Conservation (phyloP, 1,284 basidiomycete genomes). For the Trametes polyzona region DNA sequence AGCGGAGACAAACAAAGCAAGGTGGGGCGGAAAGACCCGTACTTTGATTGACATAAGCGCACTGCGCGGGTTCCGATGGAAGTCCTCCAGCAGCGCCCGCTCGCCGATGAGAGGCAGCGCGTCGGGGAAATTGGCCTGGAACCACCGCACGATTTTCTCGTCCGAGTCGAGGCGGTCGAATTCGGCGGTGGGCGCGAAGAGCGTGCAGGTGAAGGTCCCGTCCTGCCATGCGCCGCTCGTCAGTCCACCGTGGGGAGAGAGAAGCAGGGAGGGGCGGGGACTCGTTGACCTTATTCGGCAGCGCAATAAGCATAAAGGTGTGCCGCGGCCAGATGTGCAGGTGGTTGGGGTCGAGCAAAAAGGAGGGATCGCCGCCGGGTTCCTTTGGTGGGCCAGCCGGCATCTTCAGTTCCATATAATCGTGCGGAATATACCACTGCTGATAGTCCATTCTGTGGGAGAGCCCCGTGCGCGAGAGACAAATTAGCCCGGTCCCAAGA, state of each 20-base stretch:
- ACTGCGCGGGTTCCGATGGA: constrained; percentile 83
- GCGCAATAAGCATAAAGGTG: constrained; percentile 98
- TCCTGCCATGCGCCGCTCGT: constrained; percentile 53
- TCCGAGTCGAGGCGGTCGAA: constrained; percentile 70
- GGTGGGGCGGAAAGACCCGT: constrained; percentile 34
- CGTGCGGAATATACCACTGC: constrained; percentile 93
- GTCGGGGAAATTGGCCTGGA: constrained; percentile 85
- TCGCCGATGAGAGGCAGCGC: constrained; percentile 86
- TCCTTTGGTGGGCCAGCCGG: constrained; percentile 67
- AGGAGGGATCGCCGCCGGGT: constrained; percentile 63
- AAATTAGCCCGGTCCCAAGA: constrained; percentile 21
- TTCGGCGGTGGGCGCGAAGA: constrained; percentile 88
- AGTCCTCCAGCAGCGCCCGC: constrained; percentile 74
- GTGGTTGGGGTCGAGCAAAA: constrained; percentile 91
- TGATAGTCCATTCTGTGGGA: constrained; percentile 87
- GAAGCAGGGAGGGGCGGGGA: constrained; percentile 27
- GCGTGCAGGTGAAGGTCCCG: constrained; percentile 86
- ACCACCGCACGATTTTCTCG: constrained; percentile 75
- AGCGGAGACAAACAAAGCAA: constrained; percentile 1
- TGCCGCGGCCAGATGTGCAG: constrained; percentile 99
- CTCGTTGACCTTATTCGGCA: constrained; percentile 85
- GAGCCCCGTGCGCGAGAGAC: constrained; percentile 22
- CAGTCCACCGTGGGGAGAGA: constrained; percentile 31
- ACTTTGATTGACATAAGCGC: constrained; percentile 93
- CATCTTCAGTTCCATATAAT: constrained; percentile 96